Base-by-base conservation (phyloP, 768 basidiomycete species). In the Naganishia onofrii region DNA sequence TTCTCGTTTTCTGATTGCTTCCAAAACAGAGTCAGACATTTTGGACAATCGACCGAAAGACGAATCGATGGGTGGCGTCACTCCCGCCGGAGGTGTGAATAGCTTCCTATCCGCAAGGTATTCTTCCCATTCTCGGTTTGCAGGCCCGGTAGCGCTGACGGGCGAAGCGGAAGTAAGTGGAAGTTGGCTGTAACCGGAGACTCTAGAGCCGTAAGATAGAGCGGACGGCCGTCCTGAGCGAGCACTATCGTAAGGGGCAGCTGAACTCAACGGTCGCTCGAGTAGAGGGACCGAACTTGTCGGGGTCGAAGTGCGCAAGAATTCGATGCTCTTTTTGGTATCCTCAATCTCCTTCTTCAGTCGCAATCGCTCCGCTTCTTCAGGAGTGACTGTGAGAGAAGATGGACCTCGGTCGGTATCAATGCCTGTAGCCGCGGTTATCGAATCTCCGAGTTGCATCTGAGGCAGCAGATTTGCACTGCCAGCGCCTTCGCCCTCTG, bases 41-140 rank as follows among this genome's bases (percentile, higher is more conserved):
- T 63, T 69, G 34, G 56, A 60, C 17, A 69, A 44, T 26, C 68
- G 42, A 28, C 68, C 68, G 19, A 69, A 28, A 68, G 64, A 63
- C 69, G 71, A 32, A 48, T 32, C 84, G 81, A 93, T 92, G 0
- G 91, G 90, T n/a, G 87, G 84, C 19, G 90, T 86, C 53, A 91
- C 85, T 8, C 91, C 90, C 23, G 88, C 85, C 12, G 91, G 91
- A 52, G 92, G 91, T 75, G 91, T 90, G 71, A 93, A 81, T 19
- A 96, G 84, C 77, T 89, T 91, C 67, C 93, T 86, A 60, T 94
- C 91, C 54, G 87, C 87, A 58, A 93, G 85, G 79, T 96, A 95
- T 53, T 85, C 81, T 72, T 94, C 90, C 93, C 93, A 96, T 17
- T 69, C 68, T 66, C 65, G 51, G 38, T 66, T 53, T 9, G 52